phyloP scores from a whole-genome alignment of 2,329 filamentous ascomycete genomes.

The Sporothrix phasma region DNA sequence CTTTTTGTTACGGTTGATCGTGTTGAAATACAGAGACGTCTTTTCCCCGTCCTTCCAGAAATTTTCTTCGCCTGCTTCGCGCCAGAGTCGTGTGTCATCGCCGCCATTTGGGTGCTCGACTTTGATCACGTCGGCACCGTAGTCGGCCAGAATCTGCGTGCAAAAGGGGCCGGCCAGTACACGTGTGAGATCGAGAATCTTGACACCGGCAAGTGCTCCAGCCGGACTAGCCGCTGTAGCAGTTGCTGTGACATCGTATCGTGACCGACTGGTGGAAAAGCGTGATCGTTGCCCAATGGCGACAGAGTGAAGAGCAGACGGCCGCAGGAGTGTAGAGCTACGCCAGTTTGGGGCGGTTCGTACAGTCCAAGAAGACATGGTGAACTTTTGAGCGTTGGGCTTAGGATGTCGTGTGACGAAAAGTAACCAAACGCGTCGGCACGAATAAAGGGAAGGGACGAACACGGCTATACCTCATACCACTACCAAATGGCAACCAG shows the following conservation, averaged over 20 bases:
- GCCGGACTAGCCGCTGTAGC: neutral
- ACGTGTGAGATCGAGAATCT: constrained; percentile 11
- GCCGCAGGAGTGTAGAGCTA: neutral
- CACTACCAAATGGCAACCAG: too few species aligned
- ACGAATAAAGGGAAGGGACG: too few species aligned
- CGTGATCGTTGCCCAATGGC: neutral
- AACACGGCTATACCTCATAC: too few species aligned
- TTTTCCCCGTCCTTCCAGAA: constrained; percentile 3
- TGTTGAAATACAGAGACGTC: constrained; percentile 20
- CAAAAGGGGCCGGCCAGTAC: constrained; percentile 26
- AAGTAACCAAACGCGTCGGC: neutral
- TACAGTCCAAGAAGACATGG: neutral
- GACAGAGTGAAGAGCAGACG: neutral
- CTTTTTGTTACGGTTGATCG: constrained; percentile 14
- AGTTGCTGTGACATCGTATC: neutral
- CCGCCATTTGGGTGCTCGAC: constrained; percentile 29
- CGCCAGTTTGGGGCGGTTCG: neutral
- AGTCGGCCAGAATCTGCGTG: constrained; percentile 36
- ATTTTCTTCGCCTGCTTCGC: neutral
- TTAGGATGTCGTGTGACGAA: neutral
- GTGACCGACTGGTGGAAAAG: neutral
- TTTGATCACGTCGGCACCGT: constrained; percentile 35
- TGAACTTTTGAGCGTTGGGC: neutral
- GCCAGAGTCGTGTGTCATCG: constrained; percentile 18
- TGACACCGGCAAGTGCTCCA: neutral